Conservation (phyloP, 2,329 filamentous ascomycete species). For the Amauroascus niger region DNA sequence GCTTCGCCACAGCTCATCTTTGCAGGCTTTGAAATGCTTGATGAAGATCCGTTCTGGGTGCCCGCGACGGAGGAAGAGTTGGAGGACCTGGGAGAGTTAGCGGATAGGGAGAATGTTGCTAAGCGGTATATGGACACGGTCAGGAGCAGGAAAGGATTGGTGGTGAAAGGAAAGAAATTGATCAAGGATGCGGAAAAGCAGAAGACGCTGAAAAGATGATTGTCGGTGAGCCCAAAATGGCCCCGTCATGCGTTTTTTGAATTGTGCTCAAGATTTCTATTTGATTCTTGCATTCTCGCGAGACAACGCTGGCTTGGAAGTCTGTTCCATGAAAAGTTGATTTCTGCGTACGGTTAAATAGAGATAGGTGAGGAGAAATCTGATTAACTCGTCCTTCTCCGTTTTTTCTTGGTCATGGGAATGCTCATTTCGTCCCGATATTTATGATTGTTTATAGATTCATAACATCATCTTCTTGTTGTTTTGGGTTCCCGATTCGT, state of each 20-base stretch:
- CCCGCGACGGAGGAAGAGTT: constrained; percentile 93
- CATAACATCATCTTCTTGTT: no score
- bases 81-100: constrained; percentile 88
- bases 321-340: background rate
- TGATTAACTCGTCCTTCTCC: no score
- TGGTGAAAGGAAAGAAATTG: constrained; percentile 65
- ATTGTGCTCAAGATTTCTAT: background rate
- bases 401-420: no score
- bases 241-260: background rate
- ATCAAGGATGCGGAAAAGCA: constrained; percentile 89
- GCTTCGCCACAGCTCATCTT: constrained; percentile 91
- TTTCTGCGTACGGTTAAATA: no score
- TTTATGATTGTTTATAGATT: no score
- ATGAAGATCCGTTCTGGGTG: constrained; percentile 97
- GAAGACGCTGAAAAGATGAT: constrained; percentile 55
- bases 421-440: no score
- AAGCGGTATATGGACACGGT: constrained; percentile 93
- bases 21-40: constrained; percentile 80
- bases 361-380: no score
- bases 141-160: constrained; percentile 72
- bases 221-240: background rate
- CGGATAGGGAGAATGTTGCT: constrained; percentile 89
- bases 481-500: no score
- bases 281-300: background rate
- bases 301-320: background rate